Percentiles rank a stretch among this genome's conserved stretches.
Conservation (phyloP, 1,284 basidiomycete species). For the Tylopilus sp. region DNA sequence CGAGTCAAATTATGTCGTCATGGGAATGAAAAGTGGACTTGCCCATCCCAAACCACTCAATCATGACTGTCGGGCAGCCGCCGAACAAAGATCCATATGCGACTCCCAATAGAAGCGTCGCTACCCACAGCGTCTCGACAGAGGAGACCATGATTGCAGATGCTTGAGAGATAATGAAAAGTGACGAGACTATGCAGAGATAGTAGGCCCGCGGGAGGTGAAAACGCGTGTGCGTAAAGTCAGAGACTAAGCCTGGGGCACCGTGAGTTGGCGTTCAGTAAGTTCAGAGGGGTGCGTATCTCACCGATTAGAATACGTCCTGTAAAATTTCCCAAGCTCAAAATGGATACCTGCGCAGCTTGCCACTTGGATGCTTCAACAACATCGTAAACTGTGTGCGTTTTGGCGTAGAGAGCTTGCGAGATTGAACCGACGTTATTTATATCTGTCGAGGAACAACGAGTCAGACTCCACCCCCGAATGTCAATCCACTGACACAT, state of each 20-base stretch:
- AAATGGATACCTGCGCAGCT: conserved; percentile 79
- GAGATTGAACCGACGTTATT: conserved; percentile 67
- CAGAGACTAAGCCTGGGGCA: conserved; percentile 41
- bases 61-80: no score
- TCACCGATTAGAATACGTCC: no score
- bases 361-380: conserved; percentile 72
- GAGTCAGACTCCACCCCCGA: background rate
- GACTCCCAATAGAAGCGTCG: conserved; percentile 68
- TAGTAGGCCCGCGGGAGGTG: conserved; percentile 67
- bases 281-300: no score
- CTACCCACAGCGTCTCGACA: conserved; percentile 71
- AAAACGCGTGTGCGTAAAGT: conserved; percentile 60
- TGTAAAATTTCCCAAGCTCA: conserved; percentile 76
- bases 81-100: conserved; percentile 64
- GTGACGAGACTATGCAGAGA: conserved; percentile 58
- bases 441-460: conserved; percentile 55
- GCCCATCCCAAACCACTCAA: conserved; percentile 71
- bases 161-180: conserved; percentile 40
- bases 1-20: background rate
- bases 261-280: no score
- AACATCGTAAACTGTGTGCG: conserved; percentile 61
- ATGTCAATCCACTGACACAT: conserved; percentile 60
- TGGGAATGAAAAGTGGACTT: conserved; percentile 26
- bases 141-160: conserved; percentile 54
- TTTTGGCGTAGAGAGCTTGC: conserved; percentile 74